A percentile compares a stretch with the other conserved stretches of the same genome.
Conservation (phyloP, 1,284 basidiomycete genomes). For the Boletus semigastroideus region DNA sequence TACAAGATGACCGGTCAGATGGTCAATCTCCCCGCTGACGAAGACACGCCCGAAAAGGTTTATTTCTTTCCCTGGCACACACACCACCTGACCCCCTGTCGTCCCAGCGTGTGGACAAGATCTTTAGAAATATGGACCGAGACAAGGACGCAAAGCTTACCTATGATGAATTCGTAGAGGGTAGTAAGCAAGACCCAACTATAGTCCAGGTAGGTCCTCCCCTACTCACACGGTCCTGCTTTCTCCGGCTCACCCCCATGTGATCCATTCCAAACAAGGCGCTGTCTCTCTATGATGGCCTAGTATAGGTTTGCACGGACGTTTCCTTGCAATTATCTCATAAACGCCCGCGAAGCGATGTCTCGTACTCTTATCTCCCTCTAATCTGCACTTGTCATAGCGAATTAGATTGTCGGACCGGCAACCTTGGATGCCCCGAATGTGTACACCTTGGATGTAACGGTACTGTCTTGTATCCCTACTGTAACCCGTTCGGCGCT, state of each 20-base stretch:
- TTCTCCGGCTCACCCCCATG: slow-evolving; percentile 14
- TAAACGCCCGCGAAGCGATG: slow-evolving; percentile 22
- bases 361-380: slow-evolving; percentile 28
- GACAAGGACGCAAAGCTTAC: slow-evolving; percentile 89
- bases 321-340: slow-evolving; percentile 17
- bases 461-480: slow-evolving; percentile 18
- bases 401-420: slow-evolving; percentile 15
- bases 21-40: slow-evolving; percentile 96
- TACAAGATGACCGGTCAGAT: slow-evolving; percentile 99
- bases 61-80: slow-evolving; percentile 12
- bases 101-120: slow-evolving; percentile 89
- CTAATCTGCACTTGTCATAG: slow-evolving; percentile 22
- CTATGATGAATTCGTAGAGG: slow-evolving; percentile 95
- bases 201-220: slow-evolving; percentile 83
- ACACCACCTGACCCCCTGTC: slow-evolving; percentile 12
- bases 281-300: slow-evolving; percentile 74
- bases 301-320: slow-evolving; percentile 48
- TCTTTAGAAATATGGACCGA: slow-evolving; percentile 91
- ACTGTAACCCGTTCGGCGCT: slow-evolving; percentile 24
- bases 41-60: slow-evolving; percentile 99
- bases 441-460: slow-evolving; percentile 33
- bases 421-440: slow-evolving; percentile 16
- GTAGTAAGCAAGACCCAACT: slow-evolving; percentile 95
- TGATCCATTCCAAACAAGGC: slow-evolving; percentile 45
- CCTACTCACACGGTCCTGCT: slow-evolving; percentile 9